A percentile compares a stretch with the other conserved stretches of the same genome.
Evolutionary conservation across 768 basidiomycete species (phyloP).

Genomic region (Pseudohyphozyma bogoriensis): DNA sequence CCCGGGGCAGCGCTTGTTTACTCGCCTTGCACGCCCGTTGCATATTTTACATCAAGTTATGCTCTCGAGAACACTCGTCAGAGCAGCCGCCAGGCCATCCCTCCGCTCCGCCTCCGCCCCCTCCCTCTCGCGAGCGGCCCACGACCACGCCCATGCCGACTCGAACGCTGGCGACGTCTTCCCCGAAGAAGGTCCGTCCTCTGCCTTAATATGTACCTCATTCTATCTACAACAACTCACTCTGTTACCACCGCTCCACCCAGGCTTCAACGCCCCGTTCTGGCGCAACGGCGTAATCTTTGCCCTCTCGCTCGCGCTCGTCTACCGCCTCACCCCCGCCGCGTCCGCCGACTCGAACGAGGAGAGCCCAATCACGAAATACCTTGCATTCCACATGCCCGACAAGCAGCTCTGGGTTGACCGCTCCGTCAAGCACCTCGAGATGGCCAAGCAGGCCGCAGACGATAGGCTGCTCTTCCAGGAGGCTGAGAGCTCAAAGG

Average conservation of each 20-base stretch:
- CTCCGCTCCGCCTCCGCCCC: too few relatives aligned
- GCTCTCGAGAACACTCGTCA: too few relatives aligned
- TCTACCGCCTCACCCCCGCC: slow-evolving; percentile 33
- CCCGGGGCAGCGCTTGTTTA: too few relatives aligned
- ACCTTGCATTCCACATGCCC: slow-evolving; percentile 36
- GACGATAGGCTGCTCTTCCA: slow-evolving; percentile 40
- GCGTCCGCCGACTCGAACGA: slow-evolving; percentile 20
- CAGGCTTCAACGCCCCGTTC: slow-evolving; percentile 39
- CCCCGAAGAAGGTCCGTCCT: not conserved
- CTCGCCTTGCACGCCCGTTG: too few relatives aligned
- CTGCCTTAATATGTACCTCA: not conserved
- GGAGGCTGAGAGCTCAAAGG: slow-evolving; percentile 39
- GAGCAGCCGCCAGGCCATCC: too few relatives aligned
- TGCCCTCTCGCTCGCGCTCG: slow-evolving; percentile 31
- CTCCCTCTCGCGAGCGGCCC: too few relatives aligned
- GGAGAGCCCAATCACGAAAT: slow-evolving; percentile 32
- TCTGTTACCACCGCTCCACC: not conserved
- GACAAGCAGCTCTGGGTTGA: slow-evolving; percentile 35
- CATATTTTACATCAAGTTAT: too few relatives aligned
- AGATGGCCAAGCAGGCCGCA: slow-evolving; percentile 36
- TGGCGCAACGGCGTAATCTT: slow-evolving; percentile 36
- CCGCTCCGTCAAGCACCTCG: slow-evolving; percentile 40
- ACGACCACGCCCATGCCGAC: not conserved
- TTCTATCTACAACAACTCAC: not conserved
- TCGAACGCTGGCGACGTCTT: not conserved